A percentile compares a stretch with the other conserved stretches of the same genome.
phyloP scores from a whole-genome alignment of 2,329 filamentous ascomycete genomes.

The Calonectria naviculata region DNA sequence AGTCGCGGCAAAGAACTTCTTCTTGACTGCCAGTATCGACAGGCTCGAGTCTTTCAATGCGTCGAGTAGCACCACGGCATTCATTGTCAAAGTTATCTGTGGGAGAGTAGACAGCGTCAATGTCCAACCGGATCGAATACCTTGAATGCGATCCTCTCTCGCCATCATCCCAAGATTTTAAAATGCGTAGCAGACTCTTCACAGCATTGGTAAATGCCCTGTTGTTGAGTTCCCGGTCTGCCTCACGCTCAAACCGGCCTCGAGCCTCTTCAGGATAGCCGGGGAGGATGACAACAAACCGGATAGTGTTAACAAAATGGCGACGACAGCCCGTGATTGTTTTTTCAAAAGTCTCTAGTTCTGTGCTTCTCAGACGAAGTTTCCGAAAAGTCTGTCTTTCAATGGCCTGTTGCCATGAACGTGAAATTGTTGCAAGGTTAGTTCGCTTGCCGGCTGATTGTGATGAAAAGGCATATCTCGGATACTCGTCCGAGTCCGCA shows the following conservation, averaged over 20 bases:
- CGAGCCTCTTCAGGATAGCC: conserved; percentile 26
- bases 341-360: conserved; percentile 28
- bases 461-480: conserved; percentile 21
- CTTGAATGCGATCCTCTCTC: conserved; percentile 14
- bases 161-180: conserved; percentile 30
- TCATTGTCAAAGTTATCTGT: conserved; percentile 25
- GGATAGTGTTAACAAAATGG: conserved; percentile 27
- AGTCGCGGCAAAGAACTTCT: conserved; percentile 12
- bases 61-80: conserved; percentile 16
- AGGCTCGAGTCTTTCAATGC: conserved; percentile 23
- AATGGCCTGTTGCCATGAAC: conserved; percentile 33
- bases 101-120: conserved; percentile 24
- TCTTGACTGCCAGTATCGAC: conserved; percentile 22
- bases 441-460: conserved; percentile 21
- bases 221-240: conserved; percentile 32
- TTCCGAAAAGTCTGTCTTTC: conserved; percentile 33
- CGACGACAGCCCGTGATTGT: conserved; percentile 27
- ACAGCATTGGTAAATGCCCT: conserved; percentile 33
- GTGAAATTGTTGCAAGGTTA: conserved; percentile 34
- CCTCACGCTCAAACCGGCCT: conserved; percentile 31
- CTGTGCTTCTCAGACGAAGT: conserved; percentile 31
- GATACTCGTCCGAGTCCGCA: conserved; percentile 22
- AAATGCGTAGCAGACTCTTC: conserved; percentile 26
- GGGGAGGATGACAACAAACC: conserved; percentile 32
- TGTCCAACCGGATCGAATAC: conserved; percentile 27